phyloP scores from a whole-genome alignment of 768 basidiomycete genomes.

The Cubamyces lactineus region DNA sequence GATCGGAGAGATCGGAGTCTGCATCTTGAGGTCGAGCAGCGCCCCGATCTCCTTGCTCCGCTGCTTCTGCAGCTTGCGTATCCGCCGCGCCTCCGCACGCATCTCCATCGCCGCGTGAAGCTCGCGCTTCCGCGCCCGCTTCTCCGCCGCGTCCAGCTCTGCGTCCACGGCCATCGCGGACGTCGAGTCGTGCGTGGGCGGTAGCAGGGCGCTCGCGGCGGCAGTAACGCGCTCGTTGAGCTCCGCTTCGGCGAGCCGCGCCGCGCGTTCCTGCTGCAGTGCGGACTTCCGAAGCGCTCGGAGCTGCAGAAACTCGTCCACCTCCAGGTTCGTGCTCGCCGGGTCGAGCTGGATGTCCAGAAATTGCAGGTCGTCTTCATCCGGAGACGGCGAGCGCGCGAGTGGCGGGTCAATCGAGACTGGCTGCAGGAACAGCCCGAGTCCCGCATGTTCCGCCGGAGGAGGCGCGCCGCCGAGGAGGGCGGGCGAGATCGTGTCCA shows the following conservation, averaged over 20 bases:
- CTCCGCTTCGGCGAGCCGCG: slow-evolving; percentile 30
- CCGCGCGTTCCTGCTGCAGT: slow-evolving; percentile 28
- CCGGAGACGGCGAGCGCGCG: slow-evolving; percentile 33
- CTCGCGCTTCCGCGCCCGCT: slow-evolving; percentile 32
- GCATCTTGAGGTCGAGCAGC: slow-evolving; percentile 59
- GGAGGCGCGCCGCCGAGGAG: too few species aligned
- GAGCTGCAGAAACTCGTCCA: slow-evolving; percentile 31
- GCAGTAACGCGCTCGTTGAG: slow-evolving; percentile 34
- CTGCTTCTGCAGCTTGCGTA: slow-evolving; percentile 56
- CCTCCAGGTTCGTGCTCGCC: slow-evolving; percentile 21
- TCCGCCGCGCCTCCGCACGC: slow-evolving; percentile 47
- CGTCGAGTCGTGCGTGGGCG: slow-evolving; percentile 23
- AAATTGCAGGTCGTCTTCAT: slow-evolving; percentile 33
- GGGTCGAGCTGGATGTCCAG: slow-evolving; percentile 34
- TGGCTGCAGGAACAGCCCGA: too few species aligned
- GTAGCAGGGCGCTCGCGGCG: slow-evolving; percentile 39
- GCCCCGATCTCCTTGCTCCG: slow-evolving; percentile 57
- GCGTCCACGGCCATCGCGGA: slow-evolving; percentile 39
- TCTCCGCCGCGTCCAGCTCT: slow-evolving; percentile 32
- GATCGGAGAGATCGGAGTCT: slow-evolving; percentile 29
- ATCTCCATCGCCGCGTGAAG: slow-evolving; percentile 42
- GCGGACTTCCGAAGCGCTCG: slow-evolving; percentile 27
- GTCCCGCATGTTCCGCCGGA: too few species aligned
- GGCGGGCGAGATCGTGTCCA: too few species aligned
- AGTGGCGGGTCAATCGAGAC: too few species aligned